A percentile compares a stretch with the other conserved stretches of the same genome.
These are phyloP conservation scores for Aspergillus sp. DNA, from an alignment of 2,329 filamentous ascomycete genomes.

Conservation along the genomic window DNA sequence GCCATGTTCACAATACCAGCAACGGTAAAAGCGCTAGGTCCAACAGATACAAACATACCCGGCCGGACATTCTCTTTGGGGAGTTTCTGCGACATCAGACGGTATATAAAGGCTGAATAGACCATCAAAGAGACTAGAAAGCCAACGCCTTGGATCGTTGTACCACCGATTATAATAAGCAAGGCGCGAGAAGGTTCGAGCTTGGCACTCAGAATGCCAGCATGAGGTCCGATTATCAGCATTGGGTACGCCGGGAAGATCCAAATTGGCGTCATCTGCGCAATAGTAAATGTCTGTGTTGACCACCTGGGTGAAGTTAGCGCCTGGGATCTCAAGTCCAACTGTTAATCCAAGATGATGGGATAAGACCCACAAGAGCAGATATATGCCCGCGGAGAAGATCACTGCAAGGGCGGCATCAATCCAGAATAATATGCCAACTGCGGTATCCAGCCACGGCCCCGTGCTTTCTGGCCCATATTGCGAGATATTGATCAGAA, in stretches of 20 bases:
- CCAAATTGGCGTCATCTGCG: constrained; percentile 83
- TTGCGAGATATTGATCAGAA: constrained; percentile 73
- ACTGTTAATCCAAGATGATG: background rate
- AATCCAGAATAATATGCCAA: constrained; percentile 70
- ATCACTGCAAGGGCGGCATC: constrained; percentile 65
- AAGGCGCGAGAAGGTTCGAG: constrained; percentile 42
- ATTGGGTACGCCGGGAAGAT: constrained; percentile 83
- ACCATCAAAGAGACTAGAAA: constrained; percentile 71
- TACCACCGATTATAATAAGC: constrained; percentile 56
- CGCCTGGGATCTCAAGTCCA: background rate
- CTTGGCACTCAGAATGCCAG: constrained; percentile 52
- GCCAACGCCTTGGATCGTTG: constrained; percentile 59
- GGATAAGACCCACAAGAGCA: constrained; percentile 54
- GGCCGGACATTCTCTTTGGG: constrained; percentile 71
- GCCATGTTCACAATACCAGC: constrained; percentile 58
- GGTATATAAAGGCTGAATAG: constrained; percentile 77
- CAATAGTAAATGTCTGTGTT: constrained; percentile 65
- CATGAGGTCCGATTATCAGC: constrained; percentile 70
- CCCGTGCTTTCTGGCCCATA: constrained; percentile 64
- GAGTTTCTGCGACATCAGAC: constrained; percentile 82
- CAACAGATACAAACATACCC: constrained; percentile 81
- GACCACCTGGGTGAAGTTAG: constrained; percentile 47
- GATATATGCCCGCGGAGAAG: constrained; percentile 66
- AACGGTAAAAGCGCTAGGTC: constrained; percentile 67
- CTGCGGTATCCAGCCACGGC: constrained; percentile 55